Evolutionary conservation across 1,284 basidiomycete species (phyloP).

Genomic region (Fistulinella cinereoalba): DNA sequence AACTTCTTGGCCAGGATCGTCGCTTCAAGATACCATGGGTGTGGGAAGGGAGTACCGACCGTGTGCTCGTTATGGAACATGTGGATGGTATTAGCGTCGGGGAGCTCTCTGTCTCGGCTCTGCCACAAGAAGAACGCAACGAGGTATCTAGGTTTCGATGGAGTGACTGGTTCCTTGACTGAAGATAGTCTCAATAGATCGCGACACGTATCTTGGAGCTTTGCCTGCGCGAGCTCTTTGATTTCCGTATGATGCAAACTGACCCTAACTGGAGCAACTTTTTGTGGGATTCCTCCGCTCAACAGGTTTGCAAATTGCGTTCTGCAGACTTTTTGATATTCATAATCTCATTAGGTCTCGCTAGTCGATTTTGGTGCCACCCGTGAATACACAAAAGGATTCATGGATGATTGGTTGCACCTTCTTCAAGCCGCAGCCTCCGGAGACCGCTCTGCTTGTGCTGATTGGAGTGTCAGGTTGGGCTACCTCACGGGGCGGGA

Average conservation of each 20-base stretch:
- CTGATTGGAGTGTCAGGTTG: slow-evolving; percentile 72
- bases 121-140: slow-evolving; percentile 69
- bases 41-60: slow-evolving; percentile 75
- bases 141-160: slow-evolving; percentile 48
- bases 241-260: slow-evolving; percentile 94
- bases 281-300: slow-evolving; percentile 72
- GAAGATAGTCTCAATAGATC: slow-evolving; percentile 57
- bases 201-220: slow-evolving; percentile 81
- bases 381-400: slow-evolving; percentile 79
- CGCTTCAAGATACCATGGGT: slow-evolving; percentile 87
- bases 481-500: slow-evolving; percentile 93
- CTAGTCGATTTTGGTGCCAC: slow-evolving; percentile 97
- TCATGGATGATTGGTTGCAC: slow-evolving; percentile 87
- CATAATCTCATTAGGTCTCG: slow-evolving; percentile 54
- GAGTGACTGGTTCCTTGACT: not conserved
- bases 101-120: slow-evolving; percentile 47
- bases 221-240: slow-evolving; percentile 88
- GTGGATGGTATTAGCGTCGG: slow-evolving; percentile 85
- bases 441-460: slow-evolving; percentile 70
- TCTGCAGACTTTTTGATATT: not conserved
- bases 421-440: slow-evolving; percentile 77
- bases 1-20: slow-evolving; percentile 54
- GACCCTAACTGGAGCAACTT: slow-evolving; percentile 99
- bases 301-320: slow-evolving; percentile 46
- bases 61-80: slow-evolving; percentile 88